Conservation (phyloP, 1,284 basidiomycete genomes). For the Phellinidium pouzarii region DNA sequence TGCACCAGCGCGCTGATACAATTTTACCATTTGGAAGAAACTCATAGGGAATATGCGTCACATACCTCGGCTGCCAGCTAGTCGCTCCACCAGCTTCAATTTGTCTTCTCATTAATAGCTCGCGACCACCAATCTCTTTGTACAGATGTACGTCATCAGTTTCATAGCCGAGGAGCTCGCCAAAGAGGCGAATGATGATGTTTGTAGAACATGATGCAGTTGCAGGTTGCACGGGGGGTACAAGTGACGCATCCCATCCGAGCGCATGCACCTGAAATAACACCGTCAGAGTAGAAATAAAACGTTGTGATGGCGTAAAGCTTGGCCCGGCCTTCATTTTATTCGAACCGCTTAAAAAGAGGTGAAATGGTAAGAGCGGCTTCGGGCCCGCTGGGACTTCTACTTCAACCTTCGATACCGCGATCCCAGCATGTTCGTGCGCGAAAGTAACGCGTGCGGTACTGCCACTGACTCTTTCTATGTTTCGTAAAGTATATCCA, state of each 20-base stretch:
- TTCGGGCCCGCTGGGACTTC: constrained; percentile 44
- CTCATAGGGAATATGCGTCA: not conserved
- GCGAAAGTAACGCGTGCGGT: constrained; percentile 40
- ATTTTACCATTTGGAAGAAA: not conserved
- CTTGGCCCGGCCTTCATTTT: constrained; percentile 20
- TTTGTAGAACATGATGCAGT: constrained; percentile 47
- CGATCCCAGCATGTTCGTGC: constrained; percentile 23
- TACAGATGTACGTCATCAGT: constrained; percentile 55
- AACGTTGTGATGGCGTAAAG: constrained; percentile 36
- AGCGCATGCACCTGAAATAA: constrained; percentile 45
- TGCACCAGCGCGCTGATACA: constrained; percentile 43
- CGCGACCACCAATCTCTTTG: constrained; percentile 61
- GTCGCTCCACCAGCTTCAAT: constrained; percentile 51
- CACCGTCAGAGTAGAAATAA: constrained; percentile 40
- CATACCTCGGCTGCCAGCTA: constrained; percentile 55
- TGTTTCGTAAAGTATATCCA: constrained; percentile 40
- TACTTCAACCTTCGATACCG: not conserved
- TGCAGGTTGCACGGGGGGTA: constrained; percentile 41
- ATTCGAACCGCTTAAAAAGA: constrained; percentile 19
- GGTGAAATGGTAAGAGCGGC: constrained; percentile 33
- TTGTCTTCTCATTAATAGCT: constrained; percentile 53
- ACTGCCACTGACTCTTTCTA: constrained; percentile 34
- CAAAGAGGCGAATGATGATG: constrained; percentile 42
- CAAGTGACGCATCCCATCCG: constrained; percentile 48
- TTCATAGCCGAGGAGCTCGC: constrained; percentile 51